Evolutionary conservation across 129 eudicot genomes (phyloP).

Genomic region (Tagetes patula): DNA sequence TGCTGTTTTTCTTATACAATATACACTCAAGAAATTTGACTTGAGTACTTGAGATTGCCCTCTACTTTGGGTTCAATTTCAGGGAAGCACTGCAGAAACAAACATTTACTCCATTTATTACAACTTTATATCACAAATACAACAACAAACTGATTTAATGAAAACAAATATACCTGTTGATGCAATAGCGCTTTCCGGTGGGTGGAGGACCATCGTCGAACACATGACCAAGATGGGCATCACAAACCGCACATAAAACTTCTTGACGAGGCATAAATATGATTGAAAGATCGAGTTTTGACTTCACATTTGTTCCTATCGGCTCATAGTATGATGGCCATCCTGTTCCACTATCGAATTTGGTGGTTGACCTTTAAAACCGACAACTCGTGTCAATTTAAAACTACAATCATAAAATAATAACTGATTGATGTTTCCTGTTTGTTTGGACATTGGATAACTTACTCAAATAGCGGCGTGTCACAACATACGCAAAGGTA

Average conservation of each 20-base stretch:
- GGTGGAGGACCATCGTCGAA: slow-evolving; percentile 98
- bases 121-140: neutral
- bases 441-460: neutral
- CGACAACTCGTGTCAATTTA: neutral
- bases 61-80: slow-evolving; percentile 68
- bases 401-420: neutral
- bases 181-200: slow-evolving; percentile 84
- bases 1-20: neutral
- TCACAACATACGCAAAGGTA: slow-evolving; percentile 95
- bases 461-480: slow-evolving; percentile 90
- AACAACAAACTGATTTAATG: neutral
- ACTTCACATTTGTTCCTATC: slow-evolving; percentile 77
- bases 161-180: slow-evolving; percentile 57
- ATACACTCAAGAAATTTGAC: neutral
- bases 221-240: slow-evolving; percentile 96
- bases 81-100: slow-evolving; percentile 61
- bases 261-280: slow-evolving; percentile 95
- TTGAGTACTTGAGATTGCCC: neutral
- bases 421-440: neutral
- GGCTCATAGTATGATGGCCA: slow-evolving; percentile 94
- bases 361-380: slow-evolving; percentile 71
- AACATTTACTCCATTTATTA: neutral
- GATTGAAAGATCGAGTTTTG: slow-evolving; percentile 83
- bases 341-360: slow-evolving; percentile 95
- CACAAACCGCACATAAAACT: slow-evolving; percentile 82